Conservation (phyloP, 495 filamentous ascomycete species). For the Penicillium crystallinum region DNA sequence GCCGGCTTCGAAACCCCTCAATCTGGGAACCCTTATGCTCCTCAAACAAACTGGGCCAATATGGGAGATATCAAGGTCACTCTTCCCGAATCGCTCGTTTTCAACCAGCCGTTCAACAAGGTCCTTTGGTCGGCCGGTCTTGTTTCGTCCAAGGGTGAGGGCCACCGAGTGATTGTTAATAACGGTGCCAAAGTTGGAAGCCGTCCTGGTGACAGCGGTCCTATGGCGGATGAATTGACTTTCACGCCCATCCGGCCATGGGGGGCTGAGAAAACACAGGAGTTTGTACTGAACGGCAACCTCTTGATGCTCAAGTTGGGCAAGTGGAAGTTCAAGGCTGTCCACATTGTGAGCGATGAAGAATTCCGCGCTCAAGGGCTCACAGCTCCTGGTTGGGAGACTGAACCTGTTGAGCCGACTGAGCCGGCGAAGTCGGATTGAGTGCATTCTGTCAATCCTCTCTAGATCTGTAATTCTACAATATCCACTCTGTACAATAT, state of each 20-base stretch:
- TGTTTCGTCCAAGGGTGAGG: constrained; percentile 58
- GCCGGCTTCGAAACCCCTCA: constrained; percentile 28
- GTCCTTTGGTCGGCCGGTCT: constrained; percentile 66
- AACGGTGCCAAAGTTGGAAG: constrained; percentile 64
- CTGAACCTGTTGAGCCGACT: constrained; percentile 3
- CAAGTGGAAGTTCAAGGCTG: constrained; percentile 73
- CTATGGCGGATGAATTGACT: constrained; percentile 54
- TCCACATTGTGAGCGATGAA: constrained; percentile 67
- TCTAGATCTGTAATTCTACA: constrained; percentile 16
- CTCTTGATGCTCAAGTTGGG: constrained; percentile 67
- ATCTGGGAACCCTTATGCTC: constrained; percentile 38
- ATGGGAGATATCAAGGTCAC: constrained; percentile 49
- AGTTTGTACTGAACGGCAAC: constrained; percentile 59
- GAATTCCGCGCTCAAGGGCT: constrained; percentile 50
- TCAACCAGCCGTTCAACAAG: constrained; percentile 54
- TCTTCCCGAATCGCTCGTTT: constrained; percentile 62
- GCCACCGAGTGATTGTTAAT: constrained; percentile 54
- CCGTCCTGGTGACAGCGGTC: constrained; percentile 44
- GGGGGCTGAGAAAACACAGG: constrained; percentile 49
- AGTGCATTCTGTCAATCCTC: constrained; percentile 8
- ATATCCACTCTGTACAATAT: constrained; percentile 16
- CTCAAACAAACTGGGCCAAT: constrained; percentile 44
- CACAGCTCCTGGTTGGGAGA: constrained; percentile 41
- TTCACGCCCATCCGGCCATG: constrained; percentile 60
- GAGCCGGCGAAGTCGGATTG: constrained; percentile 6